phyloP scores from a whole-genome alignment of 495 filamentous ascomycete species.

The Trichoderma reesei region DNA sequence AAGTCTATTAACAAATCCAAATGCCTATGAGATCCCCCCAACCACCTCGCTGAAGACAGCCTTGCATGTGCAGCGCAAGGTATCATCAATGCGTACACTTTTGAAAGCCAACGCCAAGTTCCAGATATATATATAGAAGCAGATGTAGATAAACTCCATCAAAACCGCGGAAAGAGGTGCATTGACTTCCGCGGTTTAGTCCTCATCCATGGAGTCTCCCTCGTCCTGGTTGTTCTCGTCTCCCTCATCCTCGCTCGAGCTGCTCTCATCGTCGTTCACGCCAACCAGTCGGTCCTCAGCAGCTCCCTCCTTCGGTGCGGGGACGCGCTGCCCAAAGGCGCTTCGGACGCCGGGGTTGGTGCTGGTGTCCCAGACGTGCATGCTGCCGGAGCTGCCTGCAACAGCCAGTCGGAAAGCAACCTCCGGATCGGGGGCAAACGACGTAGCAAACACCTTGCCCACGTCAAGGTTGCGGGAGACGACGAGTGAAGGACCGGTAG shows the following conservation, averaged over 20 bases:
- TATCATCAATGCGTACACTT: conserved; percentile 1
- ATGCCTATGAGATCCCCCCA: not conserved
- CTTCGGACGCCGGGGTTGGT: conserved; percentile 86
- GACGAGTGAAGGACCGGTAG: conserved; percentile 76
- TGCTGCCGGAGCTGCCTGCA: conserved; percentile 86
- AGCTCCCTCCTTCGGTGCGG: conserved; percentile 38
- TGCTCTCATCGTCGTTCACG: conserved; percentile 51
- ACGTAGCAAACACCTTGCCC: conserved; percentile 85
- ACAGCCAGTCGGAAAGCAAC: conserved; percentile 88
- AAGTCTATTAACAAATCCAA: not conserved
- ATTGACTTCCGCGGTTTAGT: conserved; percentile 29
- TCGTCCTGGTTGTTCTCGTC: conserved; percentile 48
- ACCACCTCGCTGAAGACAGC: not conserved
- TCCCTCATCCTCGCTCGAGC: conserved; percentile 46
- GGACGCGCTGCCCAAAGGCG: conserved; percentile 68
- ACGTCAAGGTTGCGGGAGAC: conserved; percentile 85
- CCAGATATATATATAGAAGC: not conserved
- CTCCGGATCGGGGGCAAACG: conserved; percentile 79
- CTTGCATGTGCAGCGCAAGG: not conserved
- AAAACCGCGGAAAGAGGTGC: not conserved
- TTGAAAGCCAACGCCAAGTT: conserved; percentile 10
- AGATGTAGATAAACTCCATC: not conserved
- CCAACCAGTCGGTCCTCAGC: conserved; percentile 70
- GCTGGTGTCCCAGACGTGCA: conserved; percentile 94
- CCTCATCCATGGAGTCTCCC: conserved; percentile 92